These are phyloP conservation scores for Salix koriyanagi DNA, from an alignment of 345 rosid species.

Conservation along the genomic window DNA sequence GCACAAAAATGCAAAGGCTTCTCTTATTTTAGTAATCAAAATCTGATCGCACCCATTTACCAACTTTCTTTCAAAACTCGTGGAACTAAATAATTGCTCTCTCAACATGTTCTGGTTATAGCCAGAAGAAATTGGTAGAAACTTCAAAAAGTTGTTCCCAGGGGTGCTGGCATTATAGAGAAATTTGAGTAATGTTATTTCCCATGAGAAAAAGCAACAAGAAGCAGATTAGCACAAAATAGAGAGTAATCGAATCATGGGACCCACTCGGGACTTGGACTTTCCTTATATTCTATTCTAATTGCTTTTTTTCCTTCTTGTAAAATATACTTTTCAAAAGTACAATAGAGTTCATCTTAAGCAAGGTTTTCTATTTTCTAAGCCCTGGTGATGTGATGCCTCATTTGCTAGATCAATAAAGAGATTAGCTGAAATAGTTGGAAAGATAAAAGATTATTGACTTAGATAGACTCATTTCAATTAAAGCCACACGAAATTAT, in stretches of 20 bases:
- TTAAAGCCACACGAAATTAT: background rate
- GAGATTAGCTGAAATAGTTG: background rate
- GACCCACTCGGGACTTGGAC: background rate
- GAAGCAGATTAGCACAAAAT: background rate
- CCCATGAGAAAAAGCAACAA: background rate
- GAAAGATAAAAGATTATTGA: background rate
- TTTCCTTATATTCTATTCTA: background rate
- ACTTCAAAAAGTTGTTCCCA: background rate
- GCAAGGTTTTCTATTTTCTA: background rate
- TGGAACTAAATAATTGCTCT: background rate
- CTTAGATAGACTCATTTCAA: background rate
- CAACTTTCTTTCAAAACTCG: background rate
- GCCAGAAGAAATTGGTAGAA: background rate
- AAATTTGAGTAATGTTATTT: background rate
- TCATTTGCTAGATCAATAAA: background rate
- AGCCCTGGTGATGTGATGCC: background rate
- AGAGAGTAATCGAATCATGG: background rate
- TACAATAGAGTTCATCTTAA: background rate
- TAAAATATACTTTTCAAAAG: background rate
- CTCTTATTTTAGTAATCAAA: background rate
- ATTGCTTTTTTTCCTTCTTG: background rate
- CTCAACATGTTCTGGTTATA: background rate
- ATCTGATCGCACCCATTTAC: too few relatives aligned
- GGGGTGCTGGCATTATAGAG: background rate
- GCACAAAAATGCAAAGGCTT: background rate